Evolutionary conservation across 371 early-diverging fungal species (phyloP).

Genomic region (Lichtheimia corymbifera): DNA sequence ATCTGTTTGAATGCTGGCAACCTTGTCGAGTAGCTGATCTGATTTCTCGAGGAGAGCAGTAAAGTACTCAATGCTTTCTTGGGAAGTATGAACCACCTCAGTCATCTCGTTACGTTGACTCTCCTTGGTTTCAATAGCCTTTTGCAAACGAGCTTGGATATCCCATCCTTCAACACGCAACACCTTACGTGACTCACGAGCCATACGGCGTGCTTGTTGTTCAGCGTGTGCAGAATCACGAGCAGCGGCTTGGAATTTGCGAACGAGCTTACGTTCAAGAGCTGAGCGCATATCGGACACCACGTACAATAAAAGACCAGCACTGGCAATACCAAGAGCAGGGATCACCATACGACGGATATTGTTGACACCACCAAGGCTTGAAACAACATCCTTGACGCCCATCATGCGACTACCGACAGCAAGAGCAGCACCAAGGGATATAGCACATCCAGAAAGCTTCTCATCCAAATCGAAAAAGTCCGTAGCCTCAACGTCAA

Average conservation of each 20-base stretch:
- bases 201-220: conserved; percentile 70
- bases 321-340: conserved; percentile 55
- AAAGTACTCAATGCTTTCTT: conserved; percentile 72
- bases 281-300: conserved; percentile 82
- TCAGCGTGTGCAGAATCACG: conserved; percentile 67
- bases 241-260: conserved; percentile 72
- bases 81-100: conserved; percentile 53
- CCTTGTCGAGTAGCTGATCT: conserved; percentile 36
- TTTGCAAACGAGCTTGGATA: conserved; percentile 80
- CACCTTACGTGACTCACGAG: conserved; percentile 71
- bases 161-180: conserved; percentile 84
- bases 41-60: conserved; percentile 55
- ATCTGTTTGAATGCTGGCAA: conserved; percentile 34
- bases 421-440: conserved; percentile 43
- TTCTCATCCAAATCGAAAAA: conserved; percentile 65
- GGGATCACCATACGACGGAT: conserved; percentile 44
- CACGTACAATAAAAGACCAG: conserved; percentile 76
- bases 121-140: conserved; percentile 77
- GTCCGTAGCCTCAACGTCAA: conserved; percentile 68
- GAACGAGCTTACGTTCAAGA: conserved; percentile 79
- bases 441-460: conserved; percentile 45
- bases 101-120: conserved; percentile 63
- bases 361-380: conserved; percentile 32
- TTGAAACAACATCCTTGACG: conserved; percentile 43
- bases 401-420: conserved; percentile 51